These are phyloP conservation scores for Adenanthera pavonina DNA, from an alignment of 306 rosid species.

Conservation along the genomic window DNA sequence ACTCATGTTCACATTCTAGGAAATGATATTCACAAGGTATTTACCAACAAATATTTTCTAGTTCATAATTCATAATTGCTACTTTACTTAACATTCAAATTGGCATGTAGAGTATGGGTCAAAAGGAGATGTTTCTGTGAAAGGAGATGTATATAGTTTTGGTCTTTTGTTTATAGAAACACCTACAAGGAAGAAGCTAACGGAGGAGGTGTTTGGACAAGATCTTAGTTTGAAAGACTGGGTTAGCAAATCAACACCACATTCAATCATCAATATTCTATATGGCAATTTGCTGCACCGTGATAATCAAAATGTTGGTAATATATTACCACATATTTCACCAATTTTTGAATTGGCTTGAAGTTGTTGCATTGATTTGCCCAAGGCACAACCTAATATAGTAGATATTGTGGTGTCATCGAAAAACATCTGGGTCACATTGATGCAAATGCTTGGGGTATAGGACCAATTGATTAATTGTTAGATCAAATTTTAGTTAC, in stretches of 20 bases:
- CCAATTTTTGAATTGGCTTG: background rate
- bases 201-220: slow-evolving; percentile 41
- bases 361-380: background rate
- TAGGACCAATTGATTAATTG: background rate
- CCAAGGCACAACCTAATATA: background rate
- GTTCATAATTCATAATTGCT: background rate
- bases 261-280: background rate
- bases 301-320: too few relatives aligned
- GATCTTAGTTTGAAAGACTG: slow-evolving; percentile 19
- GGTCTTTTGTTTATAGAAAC: slow-evolving; percentile 53
- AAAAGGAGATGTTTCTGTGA: slow-evolving; percentile 45
- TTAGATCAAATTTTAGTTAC: background rate
- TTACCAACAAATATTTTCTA: too few relatives aligned
- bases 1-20: background rate
- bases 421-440: background rate
- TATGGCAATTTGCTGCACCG: background rate
- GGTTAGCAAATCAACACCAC: background rate
- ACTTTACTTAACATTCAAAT: background rate
- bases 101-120: slow-evolving; percentile 42
- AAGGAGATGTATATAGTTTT: slow-evolving; percentile 52
- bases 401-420: background rate
- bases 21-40: background rate
- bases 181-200: slow-evolving; percentile 50
- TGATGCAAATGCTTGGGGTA: background rate
- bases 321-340: background rate